These are phyloP conservation scores for Lepiota brunneoincarnata DNA, from an alignment of 768 basidiomycete genomes.

Conservation along the genomic window DNA sequence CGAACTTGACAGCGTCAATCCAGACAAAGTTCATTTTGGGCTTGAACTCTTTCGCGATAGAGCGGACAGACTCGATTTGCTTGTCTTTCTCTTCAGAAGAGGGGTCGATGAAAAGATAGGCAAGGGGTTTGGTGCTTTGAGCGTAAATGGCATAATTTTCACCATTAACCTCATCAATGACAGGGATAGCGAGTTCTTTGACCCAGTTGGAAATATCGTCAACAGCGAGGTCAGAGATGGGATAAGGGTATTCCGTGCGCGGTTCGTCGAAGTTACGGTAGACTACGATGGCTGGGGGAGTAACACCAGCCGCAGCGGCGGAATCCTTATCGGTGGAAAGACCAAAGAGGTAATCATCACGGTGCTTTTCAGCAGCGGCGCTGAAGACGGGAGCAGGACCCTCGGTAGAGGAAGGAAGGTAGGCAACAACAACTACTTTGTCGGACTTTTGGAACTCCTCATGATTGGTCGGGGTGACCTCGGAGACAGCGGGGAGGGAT, in stretches of 20 bases:
- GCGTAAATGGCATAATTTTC: conserved; percentile 93
- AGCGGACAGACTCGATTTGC: conserved; percentile 64
- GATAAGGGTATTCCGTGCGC: conserved; percentile 62
- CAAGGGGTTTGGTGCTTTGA: conserved; percentile 78
- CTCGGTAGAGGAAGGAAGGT: conserved; percentile 71
- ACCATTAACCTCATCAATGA: conserved; percentile 88
- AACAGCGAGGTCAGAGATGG: conserved; percentile 49
- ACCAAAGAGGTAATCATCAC: conserved; percentile 95
- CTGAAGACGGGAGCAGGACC: conserved; percentile 73
- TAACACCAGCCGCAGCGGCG: conserved; percentile 68
- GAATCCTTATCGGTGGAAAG: conserved; percentile 68
- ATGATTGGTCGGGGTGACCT: conserved; percentile 73
- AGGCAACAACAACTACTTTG: conserved; percentile 88
- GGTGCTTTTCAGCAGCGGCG: conserved; percentile 78
- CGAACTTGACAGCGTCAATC: conserved; percentile 95
- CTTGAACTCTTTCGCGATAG: conserved; percentile 80
- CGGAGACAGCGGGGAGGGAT: conserved; percentile 89
- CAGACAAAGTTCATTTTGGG: conserved; percentile 94
- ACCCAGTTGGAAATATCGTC: conserved; percentile 77
- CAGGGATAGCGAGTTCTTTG: conserved; percentile 78
- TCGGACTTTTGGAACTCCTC: conserved; percentile 86
- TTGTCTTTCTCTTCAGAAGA: conserved; percentile 59
- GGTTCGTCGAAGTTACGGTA: conserved; percentile 94
- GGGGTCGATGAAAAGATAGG: conserved; percentile 93
- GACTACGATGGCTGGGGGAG: conserved; percentile 81